Evolutionary conservation across 106 monocot genomes (phyloP), one percentile per base, ranked within the genome.

Genomic region (Amphibolis antarctica): DNA sequence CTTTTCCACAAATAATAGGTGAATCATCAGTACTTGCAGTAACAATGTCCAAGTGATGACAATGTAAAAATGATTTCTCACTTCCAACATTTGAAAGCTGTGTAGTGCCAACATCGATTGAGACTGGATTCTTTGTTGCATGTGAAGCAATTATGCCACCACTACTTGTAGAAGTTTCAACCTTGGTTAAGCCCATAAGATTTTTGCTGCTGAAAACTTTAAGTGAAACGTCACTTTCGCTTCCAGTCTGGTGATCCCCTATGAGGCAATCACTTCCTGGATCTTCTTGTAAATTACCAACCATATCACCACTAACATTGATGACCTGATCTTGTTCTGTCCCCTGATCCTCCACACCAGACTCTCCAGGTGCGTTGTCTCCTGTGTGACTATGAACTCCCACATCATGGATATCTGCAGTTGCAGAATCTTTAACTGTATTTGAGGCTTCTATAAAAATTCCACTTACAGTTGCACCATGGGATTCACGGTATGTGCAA

Each of bases 161-260:
- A 58, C 28, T 28, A 30, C 28, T 4, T 10, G 29, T 58, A 28
- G 28, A 27, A 29, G 30, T 36, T 36, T 36, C 9, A 28, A 5
- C 15, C 6, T 58, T 58, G 13, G 14, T 28, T 13, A 17, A 10
- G 29, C 13, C 26, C 12, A 58, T 27, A 28, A 29, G 17, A 30
- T 28, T 28, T 31, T 10, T 10, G n/a, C 18, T 58, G 29, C 10
- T 58, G 12, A 17, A 58, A 30, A 4, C 9, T 58, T 4, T 13
- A 56, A 27, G 56, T 56, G 56, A 51, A 5, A n/a, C 50, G 14
- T 51, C 50, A 51, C 50, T 51, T 51, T 22, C 53, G 22, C 53
- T 53, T 24, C 10, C 36, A 4, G 7, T 36, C 7, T 36, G 36
- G 7, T n/a, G 15, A 51, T 11, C 5, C 53, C 10, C 53, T 21